Evolutionary conservation across 1,139 yeast genomes (phyloP).

Genomic region (Schizosaccharomyces versatilis): DNA sequence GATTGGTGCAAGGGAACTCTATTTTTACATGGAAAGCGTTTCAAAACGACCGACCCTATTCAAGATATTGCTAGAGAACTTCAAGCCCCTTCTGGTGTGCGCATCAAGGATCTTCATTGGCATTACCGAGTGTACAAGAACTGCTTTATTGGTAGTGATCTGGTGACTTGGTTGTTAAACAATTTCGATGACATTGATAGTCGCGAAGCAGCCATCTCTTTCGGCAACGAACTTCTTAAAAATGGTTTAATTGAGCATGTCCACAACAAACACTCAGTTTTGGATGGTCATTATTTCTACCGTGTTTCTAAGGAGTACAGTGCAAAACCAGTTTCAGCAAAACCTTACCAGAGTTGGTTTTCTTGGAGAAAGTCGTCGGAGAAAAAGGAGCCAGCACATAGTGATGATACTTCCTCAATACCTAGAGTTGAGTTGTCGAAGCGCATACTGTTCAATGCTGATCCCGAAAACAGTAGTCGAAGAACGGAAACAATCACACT

Average conservation of each 20-base stretch:
- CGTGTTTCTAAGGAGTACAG: neutral
- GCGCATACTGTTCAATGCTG: constrained; percentile 51
- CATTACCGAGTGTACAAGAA: constrained; percentile 60
- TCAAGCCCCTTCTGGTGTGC: constrained; percentile 36
- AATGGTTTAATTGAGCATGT: constrained; percentile 58
- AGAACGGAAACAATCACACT: constrained; percentile 61
- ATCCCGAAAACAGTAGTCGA: constrained; percentile 46
- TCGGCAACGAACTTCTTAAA: constrained; percentile 57
- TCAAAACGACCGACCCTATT: neutral
- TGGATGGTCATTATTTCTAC: constrained; percentile 86
- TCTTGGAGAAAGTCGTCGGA: constrained; percentile 2
- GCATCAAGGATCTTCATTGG: constrained; percentile 67
- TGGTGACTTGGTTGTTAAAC: constrained; percentile 66
- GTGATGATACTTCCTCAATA: neutral
- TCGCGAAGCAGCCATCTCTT: constrained; percentile 60
- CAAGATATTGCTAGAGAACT: constrained; percentile 34
- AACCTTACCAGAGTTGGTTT: constrained; percentile 3
- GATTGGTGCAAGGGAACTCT: neutral
- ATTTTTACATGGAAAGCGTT: neutral
- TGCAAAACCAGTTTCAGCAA: neutral
- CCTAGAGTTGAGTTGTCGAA: constrained; percentile 25
- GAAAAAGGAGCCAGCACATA: neutral
- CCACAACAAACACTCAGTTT: constrained; percentile 55
- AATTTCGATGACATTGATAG: constrained; percentile 58
- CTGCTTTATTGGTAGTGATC: constrained; percentile 67